A percentile compares a stretch with the other conserved stretches of the same genome.
Conservation (phyloP, 129 eudicot species). For the sunflower (Helianthus annuus) region HanXRQr2.0-SUNRISE NC_035443.2:107218473-107218972, state of each 20-base stretch:
- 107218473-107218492: constrained; percentile 34
- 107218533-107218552: constrained; percentile 3
- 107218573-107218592: background rate
- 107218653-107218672: constrained; percentile 1
- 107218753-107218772: background rate
- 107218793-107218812: background rate
- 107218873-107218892: background rate
- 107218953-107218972: background rate
- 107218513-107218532: constrained; percentile 8
- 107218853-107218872: constrained; percentile 3
- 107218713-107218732: background rate
- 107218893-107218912: background rate
- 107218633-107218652: background rate
- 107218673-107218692: background rate
- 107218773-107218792: background rate
- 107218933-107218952: background rate
- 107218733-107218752: background rate
- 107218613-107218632: background rate
- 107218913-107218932: background rate
- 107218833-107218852: background rate
- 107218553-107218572: background rate
- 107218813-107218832: background rate
- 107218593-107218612: background rate
- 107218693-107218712: background rate
- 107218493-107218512: background rate